These are phyloP conservation scores for Bryum argenteum DNA, from an alignment of 225 moss, liverwort and hornwort species.

Conservation along the genomic window DNA sequence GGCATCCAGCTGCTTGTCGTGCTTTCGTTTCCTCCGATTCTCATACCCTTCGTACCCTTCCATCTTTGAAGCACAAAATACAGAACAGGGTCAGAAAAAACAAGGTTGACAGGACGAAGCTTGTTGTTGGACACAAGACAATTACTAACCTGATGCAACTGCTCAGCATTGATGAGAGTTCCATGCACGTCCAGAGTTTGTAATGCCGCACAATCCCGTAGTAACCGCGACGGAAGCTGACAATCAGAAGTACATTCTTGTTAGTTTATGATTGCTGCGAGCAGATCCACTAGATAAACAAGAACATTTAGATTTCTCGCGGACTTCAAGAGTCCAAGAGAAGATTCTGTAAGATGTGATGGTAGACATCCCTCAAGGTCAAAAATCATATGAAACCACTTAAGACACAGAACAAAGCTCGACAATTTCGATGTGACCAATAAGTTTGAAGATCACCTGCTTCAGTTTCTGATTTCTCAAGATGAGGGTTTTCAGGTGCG, in stretches of 20 bases:
- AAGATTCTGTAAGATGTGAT: too few relatives aligned
- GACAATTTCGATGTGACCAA: too few relatives aligned
- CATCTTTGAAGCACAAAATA: slow-evolving; percentile 40
- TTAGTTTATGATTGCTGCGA: slow-evolving; percentile 15
- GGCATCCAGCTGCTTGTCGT: slow-evolving; percentile 72
- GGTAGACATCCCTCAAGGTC: too few relatives aligned
- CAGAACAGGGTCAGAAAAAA: too few relatives aligned
- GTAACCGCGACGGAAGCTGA: slow-evolving; percentile 53
- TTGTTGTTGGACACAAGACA: neutral
- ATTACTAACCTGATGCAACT: slow-evolving; percentile 54
- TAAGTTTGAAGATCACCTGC: slow-evolving; percentile 43
- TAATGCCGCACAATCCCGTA: slow-evolving; percentile 47
- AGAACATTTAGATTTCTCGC: too few relatives aligned
- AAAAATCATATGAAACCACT: too few relatives aligned
- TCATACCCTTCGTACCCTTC: slow-evolving; percentile 65
- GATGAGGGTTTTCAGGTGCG: slow-evolving; percentile 59
- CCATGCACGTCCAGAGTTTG: slow-evolving; percentile 62
- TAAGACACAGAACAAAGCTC: slow-evolving; percentile 11
- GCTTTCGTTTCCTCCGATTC: slow-evolving; percentile 54
- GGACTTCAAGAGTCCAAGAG: too few relatives aligned
- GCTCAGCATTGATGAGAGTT: slow-evolving; percentile 54
- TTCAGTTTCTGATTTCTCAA: slow-evolving; percentile 60
- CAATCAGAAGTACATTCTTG: neutral
- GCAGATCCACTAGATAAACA: too few relatives aligned
- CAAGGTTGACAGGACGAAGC: neutral